Evolutionary conservation across 164 flowering plant species (phyloP), one percentile per base, ranked within the genome.

Genomic region (Akebia trifoliata): DNA sequence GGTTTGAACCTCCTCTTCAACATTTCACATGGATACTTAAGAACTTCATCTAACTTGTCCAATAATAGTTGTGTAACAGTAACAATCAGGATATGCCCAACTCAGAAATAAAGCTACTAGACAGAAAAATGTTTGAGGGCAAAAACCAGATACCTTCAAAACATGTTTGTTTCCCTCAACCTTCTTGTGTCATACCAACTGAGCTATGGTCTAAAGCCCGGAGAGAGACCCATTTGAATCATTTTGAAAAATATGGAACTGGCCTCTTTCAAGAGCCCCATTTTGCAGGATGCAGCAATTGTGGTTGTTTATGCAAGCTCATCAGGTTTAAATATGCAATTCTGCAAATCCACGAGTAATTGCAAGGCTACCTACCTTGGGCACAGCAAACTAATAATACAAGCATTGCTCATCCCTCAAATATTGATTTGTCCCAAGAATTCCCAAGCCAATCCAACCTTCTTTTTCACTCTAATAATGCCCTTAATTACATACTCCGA

Each of bases 81-180:
- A 65, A 68, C 75, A 73, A 74, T 81, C 86, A 32, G 78, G 81
- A 44, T 6, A 14, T 60, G 57, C 78, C 77, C 11, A 73, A 70
- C 63, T 56, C 51, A 6, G 80, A 58, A 35, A 81, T 63, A 57
- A 81, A 77, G 60, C 83, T 74, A 62, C 58, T 78, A 59, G 73
- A 81, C 31, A 73, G 36, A 54, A 54, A 69, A 52, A 67, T 57
- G 32, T n/a, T 78, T 71, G 7, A 69, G 80, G 6, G 57, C n/a
- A n/a, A 11, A 68, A 29, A 38, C 66, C 58, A 35, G 63, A 73
- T 9, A 63, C 20, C 22, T 66, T 63, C 49, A 72, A 55, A 56
- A 79, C 10, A 52, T 52, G 22, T 18, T 37, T 12, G 81, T 80
- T 64, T 75, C 62, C 26, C 57, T 50, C 35, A 44, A 35, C 39